Percentiles rank a stretch among this genome's conserved stretches.
Conservation (phyloP, 495 filamentous ascomycete species). For the Jackrogersella multiformis region DNA sequence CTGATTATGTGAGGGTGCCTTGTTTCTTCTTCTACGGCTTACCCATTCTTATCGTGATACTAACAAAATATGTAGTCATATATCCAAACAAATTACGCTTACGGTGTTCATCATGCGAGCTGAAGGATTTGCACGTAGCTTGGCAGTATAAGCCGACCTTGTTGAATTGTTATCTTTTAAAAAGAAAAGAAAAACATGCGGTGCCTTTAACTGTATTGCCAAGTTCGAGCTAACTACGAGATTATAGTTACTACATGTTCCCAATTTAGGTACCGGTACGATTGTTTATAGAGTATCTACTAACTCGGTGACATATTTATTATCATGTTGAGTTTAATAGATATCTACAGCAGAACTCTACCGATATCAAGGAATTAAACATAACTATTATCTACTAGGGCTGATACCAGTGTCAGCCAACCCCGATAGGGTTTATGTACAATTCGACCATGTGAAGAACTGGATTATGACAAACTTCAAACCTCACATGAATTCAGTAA, state of each 20-base stretch:
- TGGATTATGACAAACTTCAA: background rate
- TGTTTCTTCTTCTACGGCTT: background rate
- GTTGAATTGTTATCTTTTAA: constrained; percentile 1
- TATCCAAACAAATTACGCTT: constrained; percentile 2
- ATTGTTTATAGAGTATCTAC: constrained; percentile 6
- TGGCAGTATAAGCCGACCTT: constrained; percentile 3
- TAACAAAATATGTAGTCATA: background rate
- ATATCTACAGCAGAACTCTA: background rate
- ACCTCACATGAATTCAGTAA: background rate
- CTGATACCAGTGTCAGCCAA: background rate
- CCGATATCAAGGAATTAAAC: background rate
- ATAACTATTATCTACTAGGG: too few relatives aligned
- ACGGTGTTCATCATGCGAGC: constrained; percentile 4
- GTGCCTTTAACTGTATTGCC: constrained; percentile 28
- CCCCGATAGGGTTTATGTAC: background rate
- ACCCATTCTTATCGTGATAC: background rate
- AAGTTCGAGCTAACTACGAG: constrained; percentile 27
- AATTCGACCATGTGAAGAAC: background rate
- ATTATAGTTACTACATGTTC: too few relatives aligned
- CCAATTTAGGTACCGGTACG: constrained; percentile 16
- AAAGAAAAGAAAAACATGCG: constrained; percentile 5
- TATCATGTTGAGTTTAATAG: background rate
- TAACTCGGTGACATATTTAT: background rate
- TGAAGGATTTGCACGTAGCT: background rate
- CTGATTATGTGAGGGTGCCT: background rate